Evolutionary conservation across 176 grass and related monocot species (phyloP).

Genomic region (Musa schizocarpa): DNA sequence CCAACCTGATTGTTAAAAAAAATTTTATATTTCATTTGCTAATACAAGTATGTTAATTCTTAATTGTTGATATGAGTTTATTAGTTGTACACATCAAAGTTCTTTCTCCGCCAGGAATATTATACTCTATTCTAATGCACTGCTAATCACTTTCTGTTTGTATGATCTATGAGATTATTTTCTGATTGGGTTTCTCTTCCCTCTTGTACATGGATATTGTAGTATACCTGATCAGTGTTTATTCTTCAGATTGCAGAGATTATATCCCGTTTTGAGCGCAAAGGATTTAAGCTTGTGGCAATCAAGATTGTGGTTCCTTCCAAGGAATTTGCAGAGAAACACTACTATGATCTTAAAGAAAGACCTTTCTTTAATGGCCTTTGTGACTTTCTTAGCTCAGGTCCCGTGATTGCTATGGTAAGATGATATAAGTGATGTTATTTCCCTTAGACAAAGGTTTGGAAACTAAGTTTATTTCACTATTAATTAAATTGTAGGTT

Average conservation of each 20-base stretch:
- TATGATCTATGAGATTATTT: background rate
- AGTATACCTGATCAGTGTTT: background rate
- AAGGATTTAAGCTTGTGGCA: constrained; percentile 85
- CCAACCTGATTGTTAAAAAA: too few species aligned
- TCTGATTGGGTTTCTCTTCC: background rate
- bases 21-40: too few species aligned
- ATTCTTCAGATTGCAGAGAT: constrained; percentile 72
- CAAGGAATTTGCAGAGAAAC: constrained; percentile 72
- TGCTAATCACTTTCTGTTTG: background rate
- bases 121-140: too few species aligned
- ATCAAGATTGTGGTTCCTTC: constrained; percentile 84
- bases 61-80: too few species aligned
- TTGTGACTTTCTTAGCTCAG: constrained; percentile 87
- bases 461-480: background rate
- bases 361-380: constrained; percentile 83
- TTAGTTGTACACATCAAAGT: too few species aligned
- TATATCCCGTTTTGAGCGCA: constrained; percentile 70
- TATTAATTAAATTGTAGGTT: constrained; percentile 32
- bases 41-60: too few species aligned
- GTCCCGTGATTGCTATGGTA: constrained; percentile 92
- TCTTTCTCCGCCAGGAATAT: too few species aligned
- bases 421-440: background rate
- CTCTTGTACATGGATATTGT: background rate
- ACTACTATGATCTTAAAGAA: constrained; percentile 85
- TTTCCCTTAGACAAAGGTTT: background rate